Percentiles rank a stretch among this genome's conserved stretches.
Evolutionary conservation across 495 filamentous ascomycete species (phyloP).

Genomic region (Aspergillus haitiensis): DNA sequence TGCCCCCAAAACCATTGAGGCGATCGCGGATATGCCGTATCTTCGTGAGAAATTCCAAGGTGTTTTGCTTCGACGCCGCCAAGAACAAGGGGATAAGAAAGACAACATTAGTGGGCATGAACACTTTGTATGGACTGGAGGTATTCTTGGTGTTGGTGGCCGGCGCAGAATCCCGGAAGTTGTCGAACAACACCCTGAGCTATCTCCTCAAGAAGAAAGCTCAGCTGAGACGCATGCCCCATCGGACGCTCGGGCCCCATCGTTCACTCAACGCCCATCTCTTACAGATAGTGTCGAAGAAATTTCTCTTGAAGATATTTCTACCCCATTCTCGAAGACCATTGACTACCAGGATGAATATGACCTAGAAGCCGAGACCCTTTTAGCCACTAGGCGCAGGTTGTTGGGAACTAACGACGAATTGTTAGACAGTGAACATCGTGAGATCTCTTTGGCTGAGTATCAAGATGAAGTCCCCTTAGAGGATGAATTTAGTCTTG

Average conservation of each 20-base stretch:
- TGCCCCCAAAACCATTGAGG: conserved; percentile 53
- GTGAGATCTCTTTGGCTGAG: neutral
- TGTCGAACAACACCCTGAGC: conserved; percentile 8
- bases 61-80: conserved; percentile 34
- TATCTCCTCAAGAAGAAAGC: neutral
- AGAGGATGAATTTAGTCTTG: neutral
- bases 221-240: neutral
- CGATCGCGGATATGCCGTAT: conserved; percentile 55
- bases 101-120: conserved; percentile 6
- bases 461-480: conserved; percentile 1
- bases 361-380: conserved; percentile 30
- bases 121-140: conserved; percentile 37
- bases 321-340: conserved; percentile 12
- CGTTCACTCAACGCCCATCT: no score
- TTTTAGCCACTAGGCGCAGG: conserved; percentile 18
- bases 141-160: conserved; percentile 31
- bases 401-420: conserved; percentile 16
- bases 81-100: conserved; percentile 15
- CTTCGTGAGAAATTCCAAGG: conserved; percentile 45
- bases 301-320: neutral
- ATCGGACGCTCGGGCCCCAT: neutral
- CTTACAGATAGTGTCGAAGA: neutral
- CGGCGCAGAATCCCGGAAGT: conserved; percentile 6
- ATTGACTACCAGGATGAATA: conserved; percentile 26
- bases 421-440: conserved; percentile 20